Percentiles rank a stretch among this genome's conserved stretches.
phyloP scores from a whole-genome alignment of 2,329 filamentous ascomycete species.

The Penicillium sp. region DNA sequence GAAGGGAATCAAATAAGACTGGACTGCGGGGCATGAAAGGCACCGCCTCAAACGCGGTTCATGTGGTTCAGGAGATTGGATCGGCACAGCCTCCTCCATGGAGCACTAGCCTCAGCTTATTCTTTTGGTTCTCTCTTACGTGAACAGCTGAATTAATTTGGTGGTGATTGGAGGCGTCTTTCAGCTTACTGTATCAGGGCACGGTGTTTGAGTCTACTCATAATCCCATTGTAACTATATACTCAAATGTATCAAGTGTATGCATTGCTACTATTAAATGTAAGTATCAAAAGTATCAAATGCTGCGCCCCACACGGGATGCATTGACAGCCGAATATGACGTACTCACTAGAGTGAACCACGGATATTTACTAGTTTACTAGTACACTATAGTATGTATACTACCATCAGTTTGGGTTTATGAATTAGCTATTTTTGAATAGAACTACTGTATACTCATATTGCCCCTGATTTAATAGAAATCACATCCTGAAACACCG shows the following conservation, averaged over 20 bases:
- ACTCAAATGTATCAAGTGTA: too few relatives aligned
- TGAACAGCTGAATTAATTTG: background rate
- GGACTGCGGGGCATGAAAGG: conserved; percentile 17
- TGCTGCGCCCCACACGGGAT: background rate
- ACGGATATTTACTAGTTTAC: too few relatives aligned
- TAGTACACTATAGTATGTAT: too few relatives aligned
- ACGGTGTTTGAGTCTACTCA: background rate
- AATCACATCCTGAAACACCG: too few relatives aligned
- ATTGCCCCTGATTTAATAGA: too few relatives aligned
- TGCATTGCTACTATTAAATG: too few relatives aligned
- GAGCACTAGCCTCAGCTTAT: background rate
- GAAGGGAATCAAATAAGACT: background rate
- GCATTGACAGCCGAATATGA: background rate
- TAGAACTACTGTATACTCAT: too few relatives aligned
- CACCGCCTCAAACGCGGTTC: conserved; percentile 15
- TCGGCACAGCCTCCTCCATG: too few relatives aligned
- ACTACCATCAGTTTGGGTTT: too few relatives aligned
- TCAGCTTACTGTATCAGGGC: background rate
- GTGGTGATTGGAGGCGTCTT: background rate
- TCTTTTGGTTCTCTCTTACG: background rate
- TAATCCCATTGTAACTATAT: too few relatives aligned
- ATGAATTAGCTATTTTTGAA: too few relatives aligned
- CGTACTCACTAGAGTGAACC: background rate
- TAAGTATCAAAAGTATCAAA: too few relatives aligned
- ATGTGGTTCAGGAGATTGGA: background rate